These are phyloP conservation scores for Cucurbitaria berberidis DNA, from an alignment of 2,329 filamentous ascomycete species.

Conservation along the genomic window DNA sequence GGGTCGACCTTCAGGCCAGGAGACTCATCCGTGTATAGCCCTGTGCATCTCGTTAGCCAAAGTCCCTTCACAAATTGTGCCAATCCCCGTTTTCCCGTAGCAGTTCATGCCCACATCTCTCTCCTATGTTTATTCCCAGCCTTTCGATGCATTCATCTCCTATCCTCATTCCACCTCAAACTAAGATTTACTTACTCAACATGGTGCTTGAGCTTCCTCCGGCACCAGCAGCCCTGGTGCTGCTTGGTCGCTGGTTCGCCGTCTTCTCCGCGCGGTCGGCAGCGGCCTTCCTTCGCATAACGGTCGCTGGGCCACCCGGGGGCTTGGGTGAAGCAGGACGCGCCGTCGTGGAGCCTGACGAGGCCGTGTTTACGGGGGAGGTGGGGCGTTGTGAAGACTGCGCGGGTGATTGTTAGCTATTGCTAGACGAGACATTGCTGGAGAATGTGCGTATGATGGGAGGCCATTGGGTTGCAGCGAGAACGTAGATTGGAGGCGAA, in stretches of 20 bases:
- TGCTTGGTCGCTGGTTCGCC: constrained; percentile 89
- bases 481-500: constrained; percentile 5
- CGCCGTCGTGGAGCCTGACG: constrained; percentile 71
- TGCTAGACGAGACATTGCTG: background rate
- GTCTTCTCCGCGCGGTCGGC: constrained; percentile 97
- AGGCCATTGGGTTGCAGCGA: background rate
- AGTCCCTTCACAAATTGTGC: background rate
- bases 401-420: background rate
- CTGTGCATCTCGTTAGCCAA: constrained; percentile 53
- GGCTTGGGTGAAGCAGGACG: constrained; percentile 86
- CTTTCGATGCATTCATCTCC: background rate
- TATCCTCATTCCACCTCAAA: background rate
- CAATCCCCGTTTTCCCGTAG: background rate
- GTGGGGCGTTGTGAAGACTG: constrained; percentile 38
- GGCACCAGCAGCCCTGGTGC: constrained; percentile 90
- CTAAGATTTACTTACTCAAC: constrained; percentile 75
- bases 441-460: background rate
- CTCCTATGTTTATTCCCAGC: background rate
- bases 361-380: constrained; percentile 47
- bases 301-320: constrained; percentile 92
- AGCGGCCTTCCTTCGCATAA: constrained; percentile 91
- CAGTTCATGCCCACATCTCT: background rate
- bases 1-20: constrained; percentile 97
- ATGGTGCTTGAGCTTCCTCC: constrained; percentile 98
- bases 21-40: constrained; percentile 97